phyloP scores from a whole-genome alignment of 1,139 yeast species.

The Kodamaea sp. region DNA sequence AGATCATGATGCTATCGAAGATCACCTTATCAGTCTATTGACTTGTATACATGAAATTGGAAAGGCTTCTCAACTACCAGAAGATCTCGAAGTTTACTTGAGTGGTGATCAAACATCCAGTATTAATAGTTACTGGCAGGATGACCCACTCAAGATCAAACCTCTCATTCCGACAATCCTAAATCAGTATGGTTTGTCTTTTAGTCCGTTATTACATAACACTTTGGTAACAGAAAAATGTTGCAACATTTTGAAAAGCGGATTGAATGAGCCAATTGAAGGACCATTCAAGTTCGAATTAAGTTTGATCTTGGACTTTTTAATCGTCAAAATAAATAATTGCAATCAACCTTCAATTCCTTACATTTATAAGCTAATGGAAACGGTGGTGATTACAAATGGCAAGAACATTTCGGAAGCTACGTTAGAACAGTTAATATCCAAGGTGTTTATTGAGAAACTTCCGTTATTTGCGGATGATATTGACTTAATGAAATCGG shows the following conservation, averaged over 20 bases:
- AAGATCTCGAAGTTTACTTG: slow-evolving; percentile 49
- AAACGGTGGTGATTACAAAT: slow-evolving; percentile 40
- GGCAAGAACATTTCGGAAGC: slow-evolving; percentile 28
- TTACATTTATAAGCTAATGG: slow-evolving; percentile 42
- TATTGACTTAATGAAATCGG: slow-evolving; percentile 53
- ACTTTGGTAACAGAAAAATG: slow-evolving; percentile 55
- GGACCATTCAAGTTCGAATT: slow-evolving; percentile 62
- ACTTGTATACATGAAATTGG: slow-evolving; percentile 68
- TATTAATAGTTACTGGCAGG: slow-evolving; percentile 32
- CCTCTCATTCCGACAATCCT: slow-evolving; percentile 41
- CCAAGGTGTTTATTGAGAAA: slow-evolving; percentile 31
- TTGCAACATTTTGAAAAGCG: slow-evolving; percentile 56
- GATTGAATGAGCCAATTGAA: slow-evolving; percentile 51
- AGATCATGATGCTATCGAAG: slow-evolving; percentile 19
- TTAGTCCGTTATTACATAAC: slow-evolving; percentile 32
- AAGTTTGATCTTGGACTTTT: slow-evolving; percentile 44
- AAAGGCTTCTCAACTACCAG: slow-evolving; percentile 63
- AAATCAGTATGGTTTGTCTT: slow-evolving; percentile 43
- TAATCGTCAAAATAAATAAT: slow-evolving; percentile 38
- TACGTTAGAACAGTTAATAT: slow-evolving; percentile 28
- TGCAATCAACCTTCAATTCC: slow-evolving; percentile 36
- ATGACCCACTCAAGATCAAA: slow-evolving; percentile 47
- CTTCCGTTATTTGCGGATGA: slow-evolving; percentile 45
- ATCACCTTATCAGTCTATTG: slow-evolving; percentile 55
- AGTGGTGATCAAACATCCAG: slow-evolving; percentile 25